phyloP scores from a whole-genome alignment of 768 basidiomycete species.

The Boletus tylopilopsis region DNA sequence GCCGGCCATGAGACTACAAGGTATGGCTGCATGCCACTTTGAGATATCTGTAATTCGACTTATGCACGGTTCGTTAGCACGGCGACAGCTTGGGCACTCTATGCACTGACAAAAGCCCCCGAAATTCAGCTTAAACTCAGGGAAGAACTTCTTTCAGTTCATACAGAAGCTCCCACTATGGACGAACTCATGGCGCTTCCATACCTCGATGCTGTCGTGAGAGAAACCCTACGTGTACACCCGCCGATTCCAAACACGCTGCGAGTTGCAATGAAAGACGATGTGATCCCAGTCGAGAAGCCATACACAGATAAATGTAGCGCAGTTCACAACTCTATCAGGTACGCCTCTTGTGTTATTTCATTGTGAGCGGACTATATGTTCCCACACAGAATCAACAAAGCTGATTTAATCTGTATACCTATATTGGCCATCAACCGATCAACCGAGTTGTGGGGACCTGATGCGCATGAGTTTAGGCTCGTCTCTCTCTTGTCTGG shows the following conservation, averaged over 20 bases:
- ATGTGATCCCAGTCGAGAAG: conserved; percentile 45
- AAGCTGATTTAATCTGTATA: conserved; percentile 45
- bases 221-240: too few species aligned
- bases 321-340: conserved; percentile 34
- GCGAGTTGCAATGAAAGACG: conserved; percentile 48
- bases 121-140: conserved; percentile 54
- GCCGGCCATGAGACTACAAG: conserved; percentile 60
- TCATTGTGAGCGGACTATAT: not conserved
- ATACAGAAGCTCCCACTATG: conserved; percentile 59
- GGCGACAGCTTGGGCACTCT: conserved; percentile 56
- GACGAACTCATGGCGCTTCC: conserved; percentile 63
- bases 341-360: conserved; percentile 21
- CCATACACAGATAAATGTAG: conserved; percentile 46
- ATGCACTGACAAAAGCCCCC: conserved; percentile 45
- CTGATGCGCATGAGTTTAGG: conserved; percentile 59
- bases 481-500: conserved; percentile 24
- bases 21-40: conserved; percentile 17
- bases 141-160: conserved; percentile 49
- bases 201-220: conserved; percentile 63
- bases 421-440: conserved; percentile 55
- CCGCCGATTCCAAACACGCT: conserved; percentile 43
- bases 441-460: conserved; percentile 54
- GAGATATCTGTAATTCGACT: too few species aligned
- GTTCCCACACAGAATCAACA: conserved; percentile 31
- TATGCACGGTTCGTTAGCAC: conserved; percentile 30